Evolutionary conservation across 768 basidiomycete genomes (phyloP).

Genomic region (Naganishia vishniacii): DNA sequence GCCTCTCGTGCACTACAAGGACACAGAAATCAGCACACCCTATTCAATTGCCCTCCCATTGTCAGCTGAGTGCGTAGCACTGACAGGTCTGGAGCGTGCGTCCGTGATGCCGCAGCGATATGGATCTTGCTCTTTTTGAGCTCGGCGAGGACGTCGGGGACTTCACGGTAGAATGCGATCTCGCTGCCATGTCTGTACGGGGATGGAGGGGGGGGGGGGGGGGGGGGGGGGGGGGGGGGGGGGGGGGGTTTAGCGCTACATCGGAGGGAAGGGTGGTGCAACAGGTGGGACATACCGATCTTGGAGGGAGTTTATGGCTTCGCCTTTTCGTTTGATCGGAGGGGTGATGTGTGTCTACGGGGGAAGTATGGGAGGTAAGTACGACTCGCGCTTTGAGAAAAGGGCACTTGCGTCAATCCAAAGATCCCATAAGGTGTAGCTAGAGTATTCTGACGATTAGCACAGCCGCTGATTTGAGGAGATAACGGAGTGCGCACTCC

Average conservation of each 20-base stretch:
- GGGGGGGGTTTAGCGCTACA: too few relatives aligned
- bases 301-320: slow-evolving; percentile 47
- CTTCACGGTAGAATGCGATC: slow-evolving; percentile 70
- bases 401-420: slow-evolving; percentile 62
- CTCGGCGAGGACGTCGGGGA: slow-evolving; percentile 64
- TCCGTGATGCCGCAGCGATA: slow-evolving; percentile 71
- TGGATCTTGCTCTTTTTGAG: slow-evolving; percentile 51
- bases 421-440: slow-evolving; percentile 70
- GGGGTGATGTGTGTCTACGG: slow-evolving; percentile 44
- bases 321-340: slow-evolving; percentile 47
- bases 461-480: neutral
- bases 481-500: neutral
- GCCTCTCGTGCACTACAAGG: slow-evolving; percentile 65
- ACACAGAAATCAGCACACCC: slow-evolving; percentile 25
- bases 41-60: too few relatives aligned
- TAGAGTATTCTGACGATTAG: neutral
- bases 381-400: slow-evolving; percentile 17
- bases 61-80: too few relatives aligned
- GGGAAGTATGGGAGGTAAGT: slow-evolving; percentile 47
- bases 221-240: too few relatives aligned
- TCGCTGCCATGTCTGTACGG: slow-evolving; percentile 53
- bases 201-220: too few relatives aligned
- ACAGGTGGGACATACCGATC: slow-evolving; percentile 38
- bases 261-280: neutral
- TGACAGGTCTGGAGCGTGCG: slow-evolving; percentile 63